Evolutionary conservation across 2,329 filamentous ascomycete species (phyloP).

Genomic region (Pseudopithomyces chartarum): DNA sequence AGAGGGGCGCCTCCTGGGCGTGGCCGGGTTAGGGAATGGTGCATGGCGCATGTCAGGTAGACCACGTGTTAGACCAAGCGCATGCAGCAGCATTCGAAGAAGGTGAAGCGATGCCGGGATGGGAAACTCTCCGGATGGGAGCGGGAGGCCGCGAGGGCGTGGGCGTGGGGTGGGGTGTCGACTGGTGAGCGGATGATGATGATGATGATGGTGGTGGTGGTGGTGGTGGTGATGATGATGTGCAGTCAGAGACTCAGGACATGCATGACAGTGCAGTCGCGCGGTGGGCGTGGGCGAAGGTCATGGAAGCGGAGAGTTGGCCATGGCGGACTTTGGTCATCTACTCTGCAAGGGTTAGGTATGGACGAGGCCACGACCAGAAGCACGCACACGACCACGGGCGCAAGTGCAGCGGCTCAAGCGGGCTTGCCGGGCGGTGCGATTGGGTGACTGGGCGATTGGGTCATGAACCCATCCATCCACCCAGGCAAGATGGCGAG

Average conservation of each 20-base stretch:
- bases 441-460: not conserved
- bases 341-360: too few species aligned
- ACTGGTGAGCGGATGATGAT: too few species aligned
- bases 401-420: not conserved
- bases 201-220: too few species aligned
- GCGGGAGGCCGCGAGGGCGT: not conserved
- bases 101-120: not conserved
- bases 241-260: not conserved
- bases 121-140: not conserved
- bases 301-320: not conserved
- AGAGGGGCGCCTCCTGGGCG: not conserved
- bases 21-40: not conserved
- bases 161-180: not conserved
- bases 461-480: not conserved
- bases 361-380: too few species aligned
- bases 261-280: constrained; percentile 8
- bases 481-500: not conserved
- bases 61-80: constrained; percentile 5
- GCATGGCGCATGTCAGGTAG: constrained; percentile 3
- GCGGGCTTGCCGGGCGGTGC: not conserved
- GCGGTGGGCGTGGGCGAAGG: constrained; percentile 1
- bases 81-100: not conserved
- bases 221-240: not conserved
- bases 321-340: not conserved
- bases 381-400: not conserved